Evolutionary conservation across 2,329 filamentous ascomycete species (phyloP), one percentile per base, ranked within the genome.

Genomic region (Fusarium virguliforme): DNA sequence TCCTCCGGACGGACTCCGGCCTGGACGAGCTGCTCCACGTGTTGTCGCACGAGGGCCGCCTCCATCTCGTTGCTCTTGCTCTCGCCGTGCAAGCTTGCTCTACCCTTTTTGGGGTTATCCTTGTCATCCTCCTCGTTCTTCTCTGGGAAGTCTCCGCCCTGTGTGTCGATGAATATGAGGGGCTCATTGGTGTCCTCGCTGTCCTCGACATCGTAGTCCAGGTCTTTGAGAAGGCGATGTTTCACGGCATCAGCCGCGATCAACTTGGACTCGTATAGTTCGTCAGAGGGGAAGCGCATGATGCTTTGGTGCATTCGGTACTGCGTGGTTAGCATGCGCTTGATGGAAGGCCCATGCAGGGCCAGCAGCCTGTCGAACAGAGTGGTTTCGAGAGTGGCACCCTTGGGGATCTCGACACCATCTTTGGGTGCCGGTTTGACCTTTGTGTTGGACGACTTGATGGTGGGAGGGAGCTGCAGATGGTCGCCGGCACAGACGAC

Each of bases 231-330:
- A 7, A 98, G 82, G 15, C 95, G 89, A 6, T 83, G 83, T 78
- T 91, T 92, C 68, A 98, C 96, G 0, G 86, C 85, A 5, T 95
- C 93, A 1, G 92, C 94, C 0, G 96, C 95, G 3, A 95, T 83
- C 1, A 99, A 88, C 75, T 91, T 91, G 3, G 88, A 89, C 67
- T 94, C 93, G 82, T 99, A 99, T 10, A 98, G 86, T 78, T 95
- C 91, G 68, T 93, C 88, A 0, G 95, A 98, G 0, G 96, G 95
- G 76, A 98, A 99, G 7, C 90, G 88, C 95, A 98, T 98, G 75
- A 99, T 98, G 60, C 86, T 90, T 77, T 97, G 92, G 79, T 99
- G 94, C 96, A 99, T 99, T 38, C 96, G 94, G 80, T 99, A 99
- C 82, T 99, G 96, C 5, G 92, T 97, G 4, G 94, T 98, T 26